phyloP scores from a whole-genome alignment of 108 stramenopile species.

The Stephanodiscus triporus region DNA sequence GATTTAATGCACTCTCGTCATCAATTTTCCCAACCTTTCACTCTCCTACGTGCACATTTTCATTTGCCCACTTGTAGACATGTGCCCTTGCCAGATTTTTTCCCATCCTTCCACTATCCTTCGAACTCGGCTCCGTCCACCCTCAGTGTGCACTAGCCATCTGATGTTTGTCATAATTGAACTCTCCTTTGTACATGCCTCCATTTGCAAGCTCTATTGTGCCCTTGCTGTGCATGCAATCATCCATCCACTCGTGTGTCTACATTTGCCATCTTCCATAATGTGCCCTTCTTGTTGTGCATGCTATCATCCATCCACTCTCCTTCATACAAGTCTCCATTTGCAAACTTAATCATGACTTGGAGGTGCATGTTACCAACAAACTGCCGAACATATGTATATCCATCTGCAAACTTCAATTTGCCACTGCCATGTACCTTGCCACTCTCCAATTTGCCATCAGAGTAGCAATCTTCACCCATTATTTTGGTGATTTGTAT shows the following conservation, averaged over 20 bases:
- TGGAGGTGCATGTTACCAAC: not conserved
- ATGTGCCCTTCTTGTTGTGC: conserved; percentile 31
- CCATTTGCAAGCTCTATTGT: conserved; percentile 11
- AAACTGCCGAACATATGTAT: not conserved
- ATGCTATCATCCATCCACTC: conserved; percentile 10
- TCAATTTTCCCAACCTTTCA: not conserved
- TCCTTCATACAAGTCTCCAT: conserved; percentile 8
- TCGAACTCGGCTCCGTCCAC: not conserved
- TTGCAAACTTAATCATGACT: not conserved
- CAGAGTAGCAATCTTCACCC: not conserved
- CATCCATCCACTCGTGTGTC: not conserved
- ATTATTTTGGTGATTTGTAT: no score
- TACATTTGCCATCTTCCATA: conserved; percentile 19
- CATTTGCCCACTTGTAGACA: conserved; percentile 26
- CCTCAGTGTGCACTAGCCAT: no score
- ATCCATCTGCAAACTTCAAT: not conserved
- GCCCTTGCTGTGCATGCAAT: conserved; percentile 19
- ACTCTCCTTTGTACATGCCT: no score
- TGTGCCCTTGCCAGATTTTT: conserved; percentile 48
- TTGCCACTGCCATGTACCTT: not conserved
- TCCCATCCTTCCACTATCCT: conserved; percentile 42
- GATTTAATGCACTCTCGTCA: no score
- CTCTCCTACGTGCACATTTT: conserved; percentile 3
- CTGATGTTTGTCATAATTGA: not conserved
- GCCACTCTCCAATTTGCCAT: not conserved